A percentile compares a stretch with the other conserved stretches of the same genome.
phyloP scores from a whole-genome alignment of 2,329 filamentous ascomycete species.

The Pseudogymnoascus sp. region DNA sequence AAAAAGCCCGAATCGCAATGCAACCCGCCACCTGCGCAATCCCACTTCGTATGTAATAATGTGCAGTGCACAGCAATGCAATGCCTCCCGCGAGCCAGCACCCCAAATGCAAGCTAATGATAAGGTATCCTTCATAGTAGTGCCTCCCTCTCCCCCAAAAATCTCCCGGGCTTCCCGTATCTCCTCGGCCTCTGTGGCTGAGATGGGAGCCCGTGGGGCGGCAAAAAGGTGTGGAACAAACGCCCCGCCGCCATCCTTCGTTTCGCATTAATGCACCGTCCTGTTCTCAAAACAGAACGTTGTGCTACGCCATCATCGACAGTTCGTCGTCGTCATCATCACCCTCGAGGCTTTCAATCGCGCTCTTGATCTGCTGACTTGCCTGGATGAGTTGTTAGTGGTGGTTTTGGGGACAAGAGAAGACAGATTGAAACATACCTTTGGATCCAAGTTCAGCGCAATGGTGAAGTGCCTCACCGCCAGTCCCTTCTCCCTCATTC shows the following conservation, averaged over 20 bases:
- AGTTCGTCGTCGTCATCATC: conserved; percentile 58
- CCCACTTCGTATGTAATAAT: background rate
- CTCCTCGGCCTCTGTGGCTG: background rate
- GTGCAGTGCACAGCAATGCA: conserved; percentile 4
- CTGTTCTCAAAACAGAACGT: background rate
- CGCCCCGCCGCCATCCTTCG: background rate
- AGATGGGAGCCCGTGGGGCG: background rate
- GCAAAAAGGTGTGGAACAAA: background rate
- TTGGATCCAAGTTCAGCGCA: conserved; percentile 90
- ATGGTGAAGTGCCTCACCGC: conserved; percentile 94
- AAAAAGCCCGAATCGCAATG: background rate
- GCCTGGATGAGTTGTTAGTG: conserved; percentile 48
- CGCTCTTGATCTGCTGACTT: conserved; percentile 89
- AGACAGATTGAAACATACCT: conserved; percentile 51
- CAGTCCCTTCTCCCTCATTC: conserved; percentile 62
- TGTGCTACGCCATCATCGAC: conserved; percentile 43
- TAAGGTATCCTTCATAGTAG: conserved; percentile 4
- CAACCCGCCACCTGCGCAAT: background rate
- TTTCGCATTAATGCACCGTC: background rate
- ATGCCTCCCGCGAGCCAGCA: conserved; percentile 1
- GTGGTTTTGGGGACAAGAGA: background rate
- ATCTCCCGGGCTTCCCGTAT: background rate
- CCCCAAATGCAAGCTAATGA: conserved; percentile 8
- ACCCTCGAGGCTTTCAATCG: conserved; percentile 85
- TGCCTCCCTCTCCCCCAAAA: background rate